Conservation (phyloP, 257 asterid genomes). For the Solanum tacnaense region DNA sequence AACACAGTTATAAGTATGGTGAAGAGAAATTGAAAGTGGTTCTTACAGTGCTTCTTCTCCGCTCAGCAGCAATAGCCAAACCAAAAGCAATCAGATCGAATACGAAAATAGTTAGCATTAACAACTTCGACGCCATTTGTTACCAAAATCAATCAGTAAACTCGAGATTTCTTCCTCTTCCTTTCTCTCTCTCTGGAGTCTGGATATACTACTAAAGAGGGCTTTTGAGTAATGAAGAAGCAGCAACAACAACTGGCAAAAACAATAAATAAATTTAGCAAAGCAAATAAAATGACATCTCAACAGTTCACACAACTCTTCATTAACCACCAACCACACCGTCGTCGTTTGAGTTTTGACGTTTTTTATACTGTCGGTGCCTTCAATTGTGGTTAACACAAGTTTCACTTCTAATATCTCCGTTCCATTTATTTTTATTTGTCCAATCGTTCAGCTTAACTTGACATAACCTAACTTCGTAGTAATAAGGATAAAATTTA, state of each 20-base stretch:
- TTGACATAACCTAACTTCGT: too few relatives aligned
- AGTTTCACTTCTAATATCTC: too few relatives aligned
- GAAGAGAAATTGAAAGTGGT: background rate
- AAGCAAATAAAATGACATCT: constrained; percentile 11
- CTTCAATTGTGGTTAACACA: background rate
- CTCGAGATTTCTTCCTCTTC: constrained; percentile 7
- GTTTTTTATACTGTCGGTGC: background rate
- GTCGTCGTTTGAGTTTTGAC: background rate
- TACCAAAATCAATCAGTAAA: background rate
- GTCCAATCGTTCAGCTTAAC: rapidly evolving
- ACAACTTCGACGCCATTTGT: constrained; percentile 70
- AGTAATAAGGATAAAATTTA: too few relatives aligned
- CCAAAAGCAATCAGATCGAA: constrained; percentile 77
- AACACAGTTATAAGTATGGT: background rate
- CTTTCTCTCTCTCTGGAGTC: constrained; percentile 7
- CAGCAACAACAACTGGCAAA: background rate
- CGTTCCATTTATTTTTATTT: too few relatives aligned
- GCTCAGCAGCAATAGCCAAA: constrained; percentile 89
- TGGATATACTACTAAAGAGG: constrained; percentile 10
- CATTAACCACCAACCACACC: background rate
- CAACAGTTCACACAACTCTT: constrained; percentile 2
- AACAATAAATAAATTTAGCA: background rate
- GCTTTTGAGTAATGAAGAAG: constrained; percentile 20
- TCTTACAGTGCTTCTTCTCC: constrained; percentile 69
- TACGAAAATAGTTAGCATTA: constrained; percentile 38